Base-by-base conservation (phyloP, 345 rosid genomes). In the Moricandia moricandioides region DNA sequence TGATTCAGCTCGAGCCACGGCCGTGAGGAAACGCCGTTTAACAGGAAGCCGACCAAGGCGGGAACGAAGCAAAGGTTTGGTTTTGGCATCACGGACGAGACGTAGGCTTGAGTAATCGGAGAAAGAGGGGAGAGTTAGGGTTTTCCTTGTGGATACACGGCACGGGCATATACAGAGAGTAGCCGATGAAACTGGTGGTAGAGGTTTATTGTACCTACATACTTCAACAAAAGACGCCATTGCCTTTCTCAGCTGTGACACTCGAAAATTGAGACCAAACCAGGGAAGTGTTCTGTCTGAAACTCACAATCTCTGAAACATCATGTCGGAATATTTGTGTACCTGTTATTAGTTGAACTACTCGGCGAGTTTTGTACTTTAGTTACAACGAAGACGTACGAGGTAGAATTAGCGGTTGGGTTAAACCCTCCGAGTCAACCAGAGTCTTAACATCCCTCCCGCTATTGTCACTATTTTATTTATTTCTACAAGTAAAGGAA, bases 1-100 rank as follows among this genome's bases (percentile, higher is more conserved):
- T 4, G 82, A 69, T 68, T 90, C 91, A 56, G 86, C 79, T 52
- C 86, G 83, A 34, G 86, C 65, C 13, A 83, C 78, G 33, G 91
- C 88, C 0, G 83, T 73, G 61, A 84, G 56, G 30, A 86, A 12
- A 56, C 77, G 80, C 69, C 83, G 89, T 69, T 66, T 69, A 31
- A 78, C 27, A 21, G 73, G 40, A 81, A 80, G 49, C 18, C 77
- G 14, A 31, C 45, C 52, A 8, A 29, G 58, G 51, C 74, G 82
- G 26, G 68, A 71, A 35, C 70, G 83, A 73, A 77, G 35, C 37
- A 54, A 14, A 1, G 79, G 61, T 57, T 77, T 60, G 56, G 77
- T 49, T 62, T 77, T 63, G 57, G 84, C 27, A 82, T 75, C 68
- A 7, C 64, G 54, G n/a, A 77, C 76, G 21, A 84, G 54, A 0